phyloP scores from a whole-genome alignment of 768 basidiomycete genomes.

The Amanita rimosa region DNA sequence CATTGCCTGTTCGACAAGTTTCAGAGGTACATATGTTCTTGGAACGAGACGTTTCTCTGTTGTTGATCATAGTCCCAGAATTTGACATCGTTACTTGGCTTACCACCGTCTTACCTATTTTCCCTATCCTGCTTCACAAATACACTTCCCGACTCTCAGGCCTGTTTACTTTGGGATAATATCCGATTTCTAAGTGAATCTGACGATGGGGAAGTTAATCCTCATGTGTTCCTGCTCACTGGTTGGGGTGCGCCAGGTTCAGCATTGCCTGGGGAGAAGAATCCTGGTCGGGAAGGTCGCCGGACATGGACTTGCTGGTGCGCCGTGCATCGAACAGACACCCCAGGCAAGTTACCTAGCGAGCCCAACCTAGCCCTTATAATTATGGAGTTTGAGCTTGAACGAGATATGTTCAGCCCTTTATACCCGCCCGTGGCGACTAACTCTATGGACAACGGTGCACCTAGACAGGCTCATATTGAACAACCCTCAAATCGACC shows the following conservation, averaged over 20 bases:
- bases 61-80: conserved; percentile 33
- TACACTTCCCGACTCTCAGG: conserved; percentile 53
- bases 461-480: background rate
- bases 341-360: conserved; percentile 5
- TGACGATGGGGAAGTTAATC: conserved; percentile 31
- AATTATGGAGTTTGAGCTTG: conserved; percentile 74
- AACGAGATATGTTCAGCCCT: conserved; percentile 59
- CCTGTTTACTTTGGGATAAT: conserved; percentile 60
- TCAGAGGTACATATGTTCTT: conserved; percentile 48
- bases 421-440: conserved; percentile 37
- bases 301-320: conserved; percentile 61
- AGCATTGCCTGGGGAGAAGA: conserved; percentile 14
- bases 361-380: conserved; percentile 26
- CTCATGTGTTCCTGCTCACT: conserved; percentile 58
- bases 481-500: background rate
- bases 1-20: conserved; percentile 59
- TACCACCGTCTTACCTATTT: conserved; percentile 63
- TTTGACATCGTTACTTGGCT: conserved; percentile 59
- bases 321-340: conserved; percentile 42
- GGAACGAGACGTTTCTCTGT: background rate
- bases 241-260: conserved; percentile 64
- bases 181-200: conserved; percentile 54
- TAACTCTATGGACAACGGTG: background rate
- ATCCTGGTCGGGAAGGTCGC: conserved; percentile 19
- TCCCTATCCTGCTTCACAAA: conserved; percentile 63